Conservation (phyloP, 345 rosid species). For the Citrus medica region DNA sequence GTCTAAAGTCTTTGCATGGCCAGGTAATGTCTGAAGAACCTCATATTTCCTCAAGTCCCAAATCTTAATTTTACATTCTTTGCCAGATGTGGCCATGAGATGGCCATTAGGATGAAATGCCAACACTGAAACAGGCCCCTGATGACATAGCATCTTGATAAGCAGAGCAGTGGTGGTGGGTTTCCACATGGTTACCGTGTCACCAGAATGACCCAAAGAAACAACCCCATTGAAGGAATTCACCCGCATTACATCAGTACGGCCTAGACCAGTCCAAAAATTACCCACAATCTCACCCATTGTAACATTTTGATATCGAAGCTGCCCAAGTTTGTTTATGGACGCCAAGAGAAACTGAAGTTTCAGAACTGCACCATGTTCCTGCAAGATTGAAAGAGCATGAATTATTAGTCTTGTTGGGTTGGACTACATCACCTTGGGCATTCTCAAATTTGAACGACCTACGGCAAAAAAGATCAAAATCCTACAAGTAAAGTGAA, state of each 20-base stretch:
- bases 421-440: background rate
- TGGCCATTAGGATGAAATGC: constrained; percentile 97
- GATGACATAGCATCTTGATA: constrained; percentile 83
- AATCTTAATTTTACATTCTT: constrained; percentile 72
- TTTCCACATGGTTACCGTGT: constrained; percentile 93
- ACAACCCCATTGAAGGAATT: constrained; percentile 77
- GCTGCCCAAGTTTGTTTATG: constrained; percentile 73
- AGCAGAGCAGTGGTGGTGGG: constrained; percentile 70
- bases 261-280: constrained; percentile 70
- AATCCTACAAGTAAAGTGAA: background rate
- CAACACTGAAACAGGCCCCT: constrained; percentile 65
- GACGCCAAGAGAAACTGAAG: constrained; percentile 58
- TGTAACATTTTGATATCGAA: constrained; percentile 80
- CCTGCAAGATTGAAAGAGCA: constrained; percentile 38
- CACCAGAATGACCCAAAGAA: constrained; percentile 77
- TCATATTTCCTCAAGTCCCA: constrained; percentile 91
- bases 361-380: constrained; percentile 63
- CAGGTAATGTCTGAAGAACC: constrained; percentile 63
- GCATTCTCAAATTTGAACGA: background rate
- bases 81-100: constrained; percentile 90
- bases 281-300: constrained; percentile 65
- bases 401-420: background rate
- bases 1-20: constrained; percentile 67
- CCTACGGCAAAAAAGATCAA: background rate
- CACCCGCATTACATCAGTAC: constrained; percentile 72